These are phyloP conservation scores for Hemisphaericaspora nanyangensis DNA, from an alignment of 805 yeast genomes.

Conservation along the genomic window DNA sequence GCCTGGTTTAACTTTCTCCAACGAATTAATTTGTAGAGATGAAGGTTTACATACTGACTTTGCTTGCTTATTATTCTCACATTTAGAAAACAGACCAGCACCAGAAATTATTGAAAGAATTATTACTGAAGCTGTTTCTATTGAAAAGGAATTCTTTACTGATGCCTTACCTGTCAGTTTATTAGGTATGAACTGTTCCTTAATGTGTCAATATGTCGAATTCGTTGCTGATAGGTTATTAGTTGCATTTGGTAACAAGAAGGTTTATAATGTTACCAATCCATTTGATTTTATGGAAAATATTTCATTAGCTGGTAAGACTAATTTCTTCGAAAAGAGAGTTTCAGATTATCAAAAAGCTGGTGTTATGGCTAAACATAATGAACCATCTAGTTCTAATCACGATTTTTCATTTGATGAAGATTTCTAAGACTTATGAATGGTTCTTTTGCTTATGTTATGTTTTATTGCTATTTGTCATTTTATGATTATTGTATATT, in stretches of 20 bases:
- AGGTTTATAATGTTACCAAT: constrained; percentile 80
- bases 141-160: constrained; percentile 90
- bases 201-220: constrained; percentile 98
- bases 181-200: constrained; percentile 89
- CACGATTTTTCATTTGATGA: constrained; percentile 82
- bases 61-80: constrained; percentile 93
- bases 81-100: constrained; percentile 85
- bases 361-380: constrained; percentile 88
- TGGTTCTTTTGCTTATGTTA: not conserved
- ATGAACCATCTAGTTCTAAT: constrained; percentile 44
- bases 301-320: constrained; percentile 96
- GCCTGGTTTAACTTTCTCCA: constrained; percentile 98
- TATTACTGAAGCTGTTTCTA: constrained; percentile 90
- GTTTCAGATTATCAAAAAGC: constrained; percentile 99
- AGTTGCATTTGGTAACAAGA: constrained; percentile 86
- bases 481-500: not conserved
- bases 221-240: constrained; percentile 95
- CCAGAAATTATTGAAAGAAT: constrained; percentile 74
- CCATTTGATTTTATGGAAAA: constrained; percentile 99
- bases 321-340: constrained; percentile 98
- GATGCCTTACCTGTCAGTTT: constrained; percentile 93
- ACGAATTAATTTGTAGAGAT: constrained; percentile 96
- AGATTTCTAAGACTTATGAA: constrained; percentile 60
- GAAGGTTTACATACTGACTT: constrained; percentile 99
- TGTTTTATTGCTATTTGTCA: not conserved